A percentile compares a stretch with the other conserved stretches of the same genome.
Conservation (phyloP, 2,329 filamentous ascomycete genomes). For the Penicillium freii region DNA sequence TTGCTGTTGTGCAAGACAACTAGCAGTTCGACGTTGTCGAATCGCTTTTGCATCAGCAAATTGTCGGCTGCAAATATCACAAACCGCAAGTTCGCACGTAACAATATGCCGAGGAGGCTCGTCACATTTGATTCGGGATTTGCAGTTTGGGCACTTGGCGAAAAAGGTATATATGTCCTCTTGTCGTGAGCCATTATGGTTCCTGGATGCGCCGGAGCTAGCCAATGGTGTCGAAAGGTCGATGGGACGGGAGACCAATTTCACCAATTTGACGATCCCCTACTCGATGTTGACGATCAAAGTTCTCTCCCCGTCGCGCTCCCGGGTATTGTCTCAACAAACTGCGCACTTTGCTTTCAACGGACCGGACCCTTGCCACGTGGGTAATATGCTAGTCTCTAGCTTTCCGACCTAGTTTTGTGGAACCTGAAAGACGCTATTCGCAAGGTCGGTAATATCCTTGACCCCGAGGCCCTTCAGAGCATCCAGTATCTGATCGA, state of each 20-base stretch:
- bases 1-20: no score
- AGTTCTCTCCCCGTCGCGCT: neutral
- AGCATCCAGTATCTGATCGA: slow-evolving; percentile 14
- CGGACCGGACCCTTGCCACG: no score
- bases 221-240: neutral
- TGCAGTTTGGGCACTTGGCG: no score
- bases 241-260: neutral
- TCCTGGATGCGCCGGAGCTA: no score
- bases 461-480: slow-evolving; percentile 8
- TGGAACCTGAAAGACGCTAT: slow-evolving; percentile 14
- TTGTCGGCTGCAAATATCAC: no score
- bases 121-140: no score
- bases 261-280: neutral
- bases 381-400: neutral
- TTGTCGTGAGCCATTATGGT: no score
- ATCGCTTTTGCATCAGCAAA: no score
- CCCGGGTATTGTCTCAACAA: neutral
- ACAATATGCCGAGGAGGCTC: no score
- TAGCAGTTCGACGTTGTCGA: no score
- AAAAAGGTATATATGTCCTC: no score
- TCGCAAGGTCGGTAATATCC: slow-evolving; percentile 12
- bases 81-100: no score
- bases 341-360: neutral
- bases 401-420: neutral
- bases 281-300: neutral